These are phyloP conservation scores for Puccinia horiana DNA, from an alignment of 1,284 basidiomycete species.

Conservation along the genomic window DNA sequence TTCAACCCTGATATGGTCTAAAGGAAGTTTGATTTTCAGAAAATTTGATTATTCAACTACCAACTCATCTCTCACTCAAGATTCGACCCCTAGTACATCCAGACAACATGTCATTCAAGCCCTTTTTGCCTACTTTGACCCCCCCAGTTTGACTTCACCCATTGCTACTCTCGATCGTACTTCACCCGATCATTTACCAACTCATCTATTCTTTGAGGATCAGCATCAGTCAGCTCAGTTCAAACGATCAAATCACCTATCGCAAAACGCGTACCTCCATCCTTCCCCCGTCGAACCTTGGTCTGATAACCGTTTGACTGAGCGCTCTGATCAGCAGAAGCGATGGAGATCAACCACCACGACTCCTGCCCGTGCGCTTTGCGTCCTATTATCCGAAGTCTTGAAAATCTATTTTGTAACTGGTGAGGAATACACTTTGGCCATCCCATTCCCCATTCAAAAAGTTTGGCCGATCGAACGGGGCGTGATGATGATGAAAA, in stretches of 20 bases:
- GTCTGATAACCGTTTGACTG: constrained; percentile 37
- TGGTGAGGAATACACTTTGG: constrained; percentile 74
- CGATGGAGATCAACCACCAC: constrained; percentile 35
- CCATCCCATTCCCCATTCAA: constrained; percentile 77
- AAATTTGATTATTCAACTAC: constrained; percentile 47
- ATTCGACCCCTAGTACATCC: constrained; percentile 6
- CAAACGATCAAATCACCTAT: background rate
- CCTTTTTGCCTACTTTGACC: constrained; percentile 45
- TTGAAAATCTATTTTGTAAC: constrained; percentile 73
- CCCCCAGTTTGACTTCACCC: constrained; percentile 4
- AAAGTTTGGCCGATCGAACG: constrained; percentile 75
- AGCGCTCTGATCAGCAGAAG: constrained; percentile 30
- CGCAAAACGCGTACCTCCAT: background rate
- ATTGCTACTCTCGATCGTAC: background rate
- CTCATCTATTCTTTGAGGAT: constrained; percentile 16
- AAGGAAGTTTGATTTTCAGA: constrained; percentile 42
- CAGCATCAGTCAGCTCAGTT: constrained; percentile 3
- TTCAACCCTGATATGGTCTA: constrained; percentile 48
- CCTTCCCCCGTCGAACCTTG: constrained; percentile 19
- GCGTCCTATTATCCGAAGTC: constrained; percentile 74
- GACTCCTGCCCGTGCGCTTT: constrained; percentile 65
- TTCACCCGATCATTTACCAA: background rate
- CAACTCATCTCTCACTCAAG: constrained; percentile 8
- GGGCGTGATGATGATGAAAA: constrained; percentile 66
- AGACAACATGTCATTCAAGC: constrained; percentile 49